Percentiles rank a stretch among this genome's conserved stretches.
Conservation (phyloP, 2,329 filamentous ascomycete species). For the Monosporascus sp. region DNA sequence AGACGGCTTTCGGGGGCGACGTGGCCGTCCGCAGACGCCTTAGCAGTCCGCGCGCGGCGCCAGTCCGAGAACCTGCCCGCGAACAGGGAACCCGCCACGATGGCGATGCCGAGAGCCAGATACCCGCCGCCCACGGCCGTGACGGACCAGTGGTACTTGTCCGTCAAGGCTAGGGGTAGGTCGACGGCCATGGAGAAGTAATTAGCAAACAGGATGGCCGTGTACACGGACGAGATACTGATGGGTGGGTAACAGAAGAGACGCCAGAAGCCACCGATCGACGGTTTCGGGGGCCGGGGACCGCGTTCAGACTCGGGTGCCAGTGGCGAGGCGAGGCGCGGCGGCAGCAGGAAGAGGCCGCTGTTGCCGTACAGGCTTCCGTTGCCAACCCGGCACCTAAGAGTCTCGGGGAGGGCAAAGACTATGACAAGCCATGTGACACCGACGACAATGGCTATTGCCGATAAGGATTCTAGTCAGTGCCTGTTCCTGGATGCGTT, state of each 20-base stretch:
- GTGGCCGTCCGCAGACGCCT: too few relatives aligned
- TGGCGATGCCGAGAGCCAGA: slow-evolving; percentile 26
- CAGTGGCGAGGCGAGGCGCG: slow-evolving; percentile 14
- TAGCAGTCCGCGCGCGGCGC: slow-evolving; percentile 12
- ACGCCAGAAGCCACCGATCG: slow-evolving; percentile 19
- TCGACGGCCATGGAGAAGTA: slow-evolving; percentile 29
- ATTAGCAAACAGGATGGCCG: slow-evolving; percentile 27
- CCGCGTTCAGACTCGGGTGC: slow-evolving; percentile 15
- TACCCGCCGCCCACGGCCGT: slow-evolving; percentile 31
- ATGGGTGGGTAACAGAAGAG: slow-evolving; percentile 29
- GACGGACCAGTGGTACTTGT: slow-evolving; percentile 29
- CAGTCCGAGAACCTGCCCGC: slow-evolving; percentile 32
- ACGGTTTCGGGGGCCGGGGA: slow-evolving; percentile 25
- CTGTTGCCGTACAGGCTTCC: slow-evolving; percentile 23
- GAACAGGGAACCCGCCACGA: slow-evolving; percentile 26
- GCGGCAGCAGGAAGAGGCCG: neutral
- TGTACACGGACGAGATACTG: slow-evolving; percentile 28
- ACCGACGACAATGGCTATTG: slow-evolving; percentile 24
- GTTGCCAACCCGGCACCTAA: slow-evolving; percentile 39
- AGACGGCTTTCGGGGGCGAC: slow-evolving; percentile 28
- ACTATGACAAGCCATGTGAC: slow-evolving; percentile 23
- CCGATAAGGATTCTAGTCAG: too few relatives aligned
- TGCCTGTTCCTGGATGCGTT: too few relatives aligned
- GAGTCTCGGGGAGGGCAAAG: slow-evolving; percentile 40
- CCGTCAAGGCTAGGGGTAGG: slow-evolving; percentile 24